Percentiles rank a stretch among this genome's conserved stretches.
phyloP scores from a whole-genome alignment of 176 grass and related monocot species.

The sorghum (Sorghum bicolor) region Sorghum_bicolor_NCBIv3 NC_012873.2:65605501-65606000 shows the following conservation, averaged over 20 bases:
- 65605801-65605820: not conserved
- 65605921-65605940: conserved; percentile 99
- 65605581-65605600: not conserved
- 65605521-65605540: conserved; percentile 97
- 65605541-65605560: conserved; percentile 89
- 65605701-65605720: conserved; percentile 12
- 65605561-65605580: conserved; percentile 79
- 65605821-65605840: conserved; percentile 1
- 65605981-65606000: conserved; percentile 94
- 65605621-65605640: not conserved
- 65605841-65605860: conserved; percentile 18
- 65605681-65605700: conserved; percentile 2
- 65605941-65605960: conserved; percentile 94
- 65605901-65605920: conserved; percentile 89
- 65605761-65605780: conserved; percentile 1
- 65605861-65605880: conserved; percentile 24
- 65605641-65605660: not conserved
- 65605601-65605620: conserved; percentile 7
- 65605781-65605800: conserved; percentile 24
- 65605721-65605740: not conserved
- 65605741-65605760: conserved; percentile 14
- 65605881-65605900: conserved; percentile 83
- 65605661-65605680: not conserved
- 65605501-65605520: conserved; percentile 94
- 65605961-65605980: conserved; percentile 67